Evolutionary conservation across 352 stramenopile genomes (phyloP), one percentile per base, ranked within the genome.

Genomic region (Phytophthora syringae): DNA sequence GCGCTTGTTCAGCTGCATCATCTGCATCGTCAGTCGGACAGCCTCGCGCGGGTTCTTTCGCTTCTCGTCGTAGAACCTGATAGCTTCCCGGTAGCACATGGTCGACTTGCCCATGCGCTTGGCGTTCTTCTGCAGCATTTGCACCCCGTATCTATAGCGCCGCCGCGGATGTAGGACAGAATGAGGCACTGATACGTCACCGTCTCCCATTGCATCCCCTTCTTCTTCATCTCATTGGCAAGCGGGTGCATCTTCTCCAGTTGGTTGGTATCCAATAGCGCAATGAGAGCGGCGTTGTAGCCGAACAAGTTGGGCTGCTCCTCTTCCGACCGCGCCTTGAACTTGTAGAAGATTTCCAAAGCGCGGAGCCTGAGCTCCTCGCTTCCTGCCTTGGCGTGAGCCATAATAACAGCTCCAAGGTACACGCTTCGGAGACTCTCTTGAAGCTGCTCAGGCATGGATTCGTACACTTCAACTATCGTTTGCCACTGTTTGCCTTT

Each of bases 1-100:
- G 1, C 80, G 82, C 55, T 86, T 77, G 58, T 94, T 94, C 53
- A 80, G 55, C 63, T 92, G 80, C 86, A 94, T 94, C 86, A 94
- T 94, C 62, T 90, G 82, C 84, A 93, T 94, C n/a, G 76, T 86
- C 16, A 91, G 61, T 9, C 82, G 83, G 32, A 87, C 89, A 1
- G 83, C 86, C 51, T 86, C 76, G 20, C 80, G 78, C 30, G 76
- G 69, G 53, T 94, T 83, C 48, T 92, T 85, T 39, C 74, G 72
- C 39, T 80, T 76, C 18, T 91, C 79, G 27, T 75, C 80, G 45
- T 88, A 89, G 51, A 90, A 80, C 12, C 74, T 42, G 47, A 94
- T 94, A 39, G 84, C 59, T 47, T 90, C 82, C 15, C 85, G 86
- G 62, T 92, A 94, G 63, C 82, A 92, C 47, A 75, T 68, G 28